These are phyloP conservation scores for Nectriaceae sp. DNA, from an alignment of 2,329 filamentous ascomycete genomes.

Conservation along the genomic window DNA sequence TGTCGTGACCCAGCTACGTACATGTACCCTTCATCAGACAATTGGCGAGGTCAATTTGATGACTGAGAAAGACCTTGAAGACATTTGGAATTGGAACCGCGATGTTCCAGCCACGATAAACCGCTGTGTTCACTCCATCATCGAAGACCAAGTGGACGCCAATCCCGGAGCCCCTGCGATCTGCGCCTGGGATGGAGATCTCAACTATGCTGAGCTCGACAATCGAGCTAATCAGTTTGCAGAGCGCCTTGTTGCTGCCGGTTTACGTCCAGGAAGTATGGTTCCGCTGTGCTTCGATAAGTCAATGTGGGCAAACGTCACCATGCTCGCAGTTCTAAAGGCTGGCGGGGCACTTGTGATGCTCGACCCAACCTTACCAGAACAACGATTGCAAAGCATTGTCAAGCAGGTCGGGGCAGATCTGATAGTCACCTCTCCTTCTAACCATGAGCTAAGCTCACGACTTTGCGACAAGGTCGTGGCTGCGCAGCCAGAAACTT, in stretches of 20 bases:
- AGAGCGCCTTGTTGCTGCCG: constrained; percentile 32
- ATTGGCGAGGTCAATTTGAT: constrained; percentile 9
- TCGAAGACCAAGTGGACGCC: constrained; percentile 10
- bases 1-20: too few species aligned
- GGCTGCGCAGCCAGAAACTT: background rate
- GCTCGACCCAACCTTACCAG: constrained; percentile 16
- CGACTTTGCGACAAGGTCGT: background rate
- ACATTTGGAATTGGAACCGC: constrained; percentile 17
- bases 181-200: constrained; percentile 29
- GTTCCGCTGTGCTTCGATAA: constrained; percentile 24
- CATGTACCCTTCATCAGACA: too few species aligned
- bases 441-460: background rate
- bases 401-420: constrained; percentile 1
- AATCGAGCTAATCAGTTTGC: constrained; percentile 40
- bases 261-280: constrained; percentile 23
- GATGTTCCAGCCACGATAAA: constrained; percentile 15
- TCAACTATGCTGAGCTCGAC: constrained; percentile 45
- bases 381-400: constrained; percentile 11
- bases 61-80: constrained; percentile 15
- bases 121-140: constrained; percentile 17
- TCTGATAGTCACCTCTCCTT: background rate
- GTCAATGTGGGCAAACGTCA: constrained; percentile 22
- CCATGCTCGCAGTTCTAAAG: constrained; percentile 27
- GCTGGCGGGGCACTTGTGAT: constrained; percentile 24
- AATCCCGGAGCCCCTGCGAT: constrained; percentile 20